A percentile compares a stretch with the other conserved stretches of the same genome.
phyloP scores from a whole-genome alignment of 163 green algal species.

The Chlamydomonas reinhardtii region DNA sequence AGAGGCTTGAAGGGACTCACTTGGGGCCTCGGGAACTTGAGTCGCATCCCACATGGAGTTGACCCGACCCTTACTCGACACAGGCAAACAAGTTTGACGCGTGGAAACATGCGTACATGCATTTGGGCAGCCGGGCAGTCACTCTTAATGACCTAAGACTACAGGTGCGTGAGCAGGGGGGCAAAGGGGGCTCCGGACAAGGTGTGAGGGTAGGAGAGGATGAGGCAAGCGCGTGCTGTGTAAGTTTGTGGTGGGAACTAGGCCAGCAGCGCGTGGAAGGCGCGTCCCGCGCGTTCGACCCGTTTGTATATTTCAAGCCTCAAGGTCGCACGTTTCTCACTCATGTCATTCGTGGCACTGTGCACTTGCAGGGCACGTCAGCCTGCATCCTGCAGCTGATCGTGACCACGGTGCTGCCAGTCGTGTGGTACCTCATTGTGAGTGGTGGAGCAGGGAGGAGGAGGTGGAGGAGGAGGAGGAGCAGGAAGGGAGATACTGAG shows the following conservation, averaged over 20 bases:
- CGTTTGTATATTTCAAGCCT: too few species aligned
- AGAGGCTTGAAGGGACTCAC: too few species aligned
- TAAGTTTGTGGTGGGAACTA: too few species aligned
- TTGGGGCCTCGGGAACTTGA: too few species aligned
- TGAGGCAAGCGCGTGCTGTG: background rate
- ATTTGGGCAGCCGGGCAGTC: background rate
- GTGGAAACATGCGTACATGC: background rate
- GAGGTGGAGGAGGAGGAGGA: too few species aligned
- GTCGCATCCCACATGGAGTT: too few species aligned
- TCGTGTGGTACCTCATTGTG: background rate
- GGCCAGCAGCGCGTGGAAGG: background rate
- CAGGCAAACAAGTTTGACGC: too few species aligned
- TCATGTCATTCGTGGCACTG: background rate
- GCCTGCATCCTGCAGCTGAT: constrained; percentile 21
- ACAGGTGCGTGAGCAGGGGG: background rate
- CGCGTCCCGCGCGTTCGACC: too few species aligned
- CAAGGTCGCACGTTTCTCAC: too few species aligned
- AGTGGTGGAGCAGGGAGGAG: background rate
- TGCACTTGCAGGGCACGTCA: background rate
- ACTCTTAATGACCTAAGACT: constrained; percentile 7
- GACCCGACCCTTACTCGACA: too few species aligned
- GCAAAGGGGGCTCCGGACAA: background rate
- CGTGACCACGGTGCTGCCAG: background rate
- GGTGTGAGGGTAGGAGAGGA: background rate
- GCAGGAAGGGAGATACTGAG: too few species aligned